These are phyloP conservation scores for Claviceps sp. DNA, from an alignment of 2,329 filamentous ascomycete genomes.

Conservation along the genomic window DNA sequence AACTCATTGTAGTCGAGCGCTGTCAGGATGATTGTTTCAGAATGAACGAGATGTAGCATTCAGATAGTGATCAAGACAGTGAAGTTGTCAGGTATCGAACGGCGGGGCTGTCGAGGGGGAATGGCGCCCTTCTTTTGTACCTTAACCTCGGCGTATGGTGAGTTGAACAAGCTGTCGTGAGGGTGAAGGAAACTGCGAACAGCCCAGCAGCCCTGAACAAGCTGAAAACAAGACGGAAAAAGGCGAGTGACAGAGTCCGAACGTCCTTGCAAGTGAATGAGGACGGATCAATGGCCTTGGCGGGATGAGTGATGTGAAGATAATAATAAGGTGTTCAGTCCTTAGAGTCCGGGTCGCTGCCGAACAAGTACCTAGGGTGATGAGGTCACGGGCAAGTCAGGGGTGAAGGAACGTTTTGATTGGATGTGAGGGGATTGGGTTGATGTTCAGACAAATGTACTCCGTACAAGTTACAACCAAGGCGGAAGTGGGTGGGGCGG, in stretches of 20 bases:
- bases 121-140: not conserved
- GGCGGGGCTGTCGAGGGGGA: not conserved
- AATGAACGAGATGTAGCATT: not conserved
- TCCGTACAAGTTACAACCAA: not conserved
- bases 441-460: not conserved
- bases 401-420: conserved; percentile 9
- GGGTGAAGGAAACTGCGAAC: not conserved
- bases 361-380: conserved; percentile 7
- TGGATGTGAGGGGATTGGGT: conserved; percentile 3
- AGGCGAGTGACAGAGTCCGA: too few relatives aligned
- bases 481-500: conserved; percentile 3
- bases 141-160: not conserved
- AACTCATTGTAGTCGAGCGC: conserved; percentile 26
- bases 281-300: conserved; percentile 1
- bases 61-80: not conserved
- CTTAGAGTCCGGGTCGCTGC: conserved; percentile 2
- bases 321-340: too few relatives aligned
- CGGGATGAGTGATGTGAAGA: conserved; percentile 2
- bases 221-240: not conserved
- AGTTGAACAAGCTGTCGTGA: not conserved
- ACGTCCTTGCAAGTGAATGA: not conserved
- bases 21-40: not conserved
- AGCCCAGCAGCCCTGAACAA: not conserved
- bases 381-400: conserved; percentile 14
- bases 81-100: not conserved